These are phyloP conservation scores for Astrephomene gubernaculifera DNA, from an alignment of 139 green algal species.

Conservation along the genomic window DNA sequence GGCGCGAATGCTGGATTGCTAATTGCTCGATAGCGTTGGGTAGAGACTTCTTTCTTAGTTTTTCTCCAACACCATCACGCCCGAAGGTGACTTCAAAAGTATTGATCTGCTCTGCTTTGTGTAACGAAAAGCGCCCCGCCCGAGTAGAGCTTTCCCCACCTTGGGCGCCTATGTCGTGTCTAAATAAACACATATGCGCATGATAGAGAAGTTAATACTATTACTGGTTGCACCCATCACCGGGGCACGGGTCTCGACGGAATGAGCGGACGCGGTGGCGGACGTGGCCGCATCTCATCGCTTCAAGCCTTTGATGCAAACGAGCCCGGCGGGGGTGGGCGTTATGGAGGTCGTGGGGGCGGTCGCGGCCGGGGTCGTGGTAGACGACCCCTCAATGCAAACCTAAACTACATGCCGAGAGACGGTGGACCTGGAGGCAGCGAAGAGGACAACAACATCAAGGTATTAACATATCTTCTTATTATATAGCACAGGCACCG, in stretches of 20 bases:
- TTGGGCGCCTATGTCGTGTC: no score
- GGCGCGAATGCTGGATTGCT: no score
- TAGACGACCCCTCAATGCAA: constrained; percentile 26
- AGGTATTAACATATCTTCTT: no score
- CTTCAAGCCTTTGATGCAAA: constrained; percentile 40
- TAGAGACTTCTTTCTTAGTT: no score
- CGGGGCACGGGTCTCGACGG: neutral
- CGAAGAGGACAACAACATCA: constrained; percentile 38
- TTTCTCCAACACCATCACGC: no score
- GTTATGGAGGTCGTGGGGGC: neutral
- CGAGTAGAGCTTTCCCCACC: no score
- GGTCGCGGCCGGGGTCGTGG: constrained; percentile 16
- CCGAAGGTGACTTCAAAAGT: no score
- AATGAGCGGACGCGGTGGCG: constrained; percentile 14
- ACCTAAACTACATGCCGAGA: constrained; percentile 18
- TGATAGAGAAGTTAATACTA: neutral
- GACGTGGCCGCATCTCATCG: constrained; percentile 7
- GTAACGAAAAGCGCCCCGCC: no score
- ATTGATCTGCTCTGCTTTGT: no score
- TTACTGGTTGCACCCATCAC: neutral
- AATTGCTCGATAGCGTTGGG: no score
- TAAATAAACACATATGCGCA: no score
- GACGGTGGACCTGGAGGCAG: neutral
- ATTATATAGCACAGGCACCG: no score
- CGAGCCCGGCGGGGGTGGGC: neutral